phyloP scores from a whole-genome alignment of 1,284 basidiomycete species.

The Ustilago cynodontis region DNA sequence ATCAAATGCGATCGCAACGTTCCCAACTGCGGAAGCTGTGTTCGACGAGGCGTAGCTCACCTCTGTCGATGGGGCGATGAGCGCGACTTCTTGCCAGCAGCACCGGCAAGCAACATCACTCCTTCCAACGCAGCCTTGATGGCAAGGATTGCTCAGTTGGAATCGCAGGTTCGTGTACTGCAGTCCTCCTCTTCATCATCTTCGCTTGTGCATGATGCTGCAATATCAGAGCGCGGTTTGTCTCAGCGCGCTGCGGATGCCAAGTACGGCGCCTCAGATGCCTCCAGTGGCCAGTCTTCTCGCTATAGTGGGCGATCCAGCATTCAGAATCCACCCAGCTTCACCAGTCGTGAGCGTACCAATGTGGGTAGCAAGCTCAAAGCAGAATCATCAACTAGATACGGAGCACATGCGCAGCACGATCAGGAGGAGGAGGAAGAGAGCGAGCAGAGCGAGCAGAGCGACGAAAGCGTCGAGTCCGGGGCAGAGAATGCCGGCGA shows the following conservation, averaged over 20 bases:
- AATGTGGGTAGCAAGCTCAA: neutral
- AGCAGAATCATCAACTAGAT: neutral
- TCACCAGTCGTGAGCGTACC: constrained; percentile 42
- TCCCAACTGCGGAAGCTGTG: constrained; percentile 54
- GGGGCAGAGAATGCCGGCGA: constrained; percentile 38
- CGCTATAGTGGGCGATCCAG: constrained; percentile 27
- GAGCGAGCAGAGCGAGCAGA: constrained; percentile 39
- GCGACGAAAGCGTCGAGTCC: constrained; percentile 38
- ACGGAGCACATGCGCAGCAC: neutral
- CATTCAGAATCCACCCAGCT: constrained; percentile 33
- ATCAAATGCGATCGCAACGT: constrained; percentile 62
- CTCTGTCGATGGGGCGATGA: constrained; percentile 61
- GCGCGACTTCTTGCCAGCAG: constrained; percentile 44
- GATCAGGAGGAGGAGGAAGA: constrained; percentile 27
- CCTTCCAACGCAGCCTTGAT: constrained; percentile 54
- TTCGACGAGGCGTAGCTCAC: constrained; percentile 54
- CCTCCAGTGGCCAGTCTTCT: constrained; percentile 33
- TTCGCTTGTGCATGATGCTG: constrained; percentile 17
- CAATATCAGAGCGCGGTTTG: constrained; percentile 17
- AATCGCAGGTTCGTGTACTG: constrained; percentile 48
- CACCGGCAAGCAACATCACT: constrained; percentile 38
- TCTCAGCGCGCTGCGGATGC: constrained; percentile 4
- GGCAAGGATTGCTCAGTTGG: constrained; percentile 54
- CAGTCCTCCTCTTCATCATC: constrained; percentile 35
- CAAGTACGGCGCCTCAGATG: constrained; percentile 22